Evolutionary conservation across 1,284 basidiomycete genomes (phyloP), one percentile per base, ranked within the genome.

Genomic region (Boletellus dicymbophilus): DNA sequence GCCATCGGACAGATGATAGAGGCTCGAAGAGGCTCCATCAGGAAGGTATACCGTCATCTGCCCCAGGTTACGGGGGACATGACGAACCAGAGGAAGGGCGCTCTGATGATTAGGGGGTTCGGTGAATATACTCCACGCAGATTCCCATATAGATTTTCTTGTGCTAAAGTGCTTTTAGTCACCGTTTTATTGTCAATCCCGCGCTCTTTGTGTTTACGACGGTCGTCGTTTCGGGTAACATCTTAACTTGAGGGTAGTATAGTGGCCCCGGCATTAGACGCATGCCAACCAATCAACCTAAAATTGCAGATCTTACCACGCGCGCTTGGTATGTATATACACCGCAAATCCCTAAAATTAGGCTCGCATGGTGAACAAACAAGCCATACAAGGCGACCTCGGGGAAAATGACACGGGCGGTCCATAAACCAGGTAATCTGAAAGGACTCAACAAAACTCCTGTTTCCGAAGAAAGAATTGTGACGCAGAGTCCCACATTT

Each of bases 11-110:
- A 43, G 77, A 79, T 42, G 77, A 79, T 60, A 79, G 81, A 73
- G 74, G 76, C 44, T 65, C 72, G 28, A 84, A 82, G 72, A 75
- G 83, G 51, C 74, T 78, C 62, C 80, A 80, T 67, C 64, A 69
- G 58, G 74, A 79, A 58, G 72, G 74, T 34, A 62, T 60, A 51
- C 36, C 59, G 44, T 60, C 63, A 54, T 55, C 61, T 28, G 31
- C 62, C 48, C 70, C 72, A 60, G 68, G 68, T 53, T 72, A 77
- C 59, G 69, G 70, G 52, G 70, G 69, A 51, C 72, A 76, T 60
- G 75, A 75, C 55, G 71, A 67, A 56, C 66, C 74, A 52, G 76
- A 75, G 68, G 76, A 65, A 43, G 70, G 54, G 26, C 58, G 45
- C 21, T 69, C 61, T 42, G 67, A 59, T 36, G 60, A 68, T 68